Conservation (phyloP, 805 yeast species). For the Saturnispora galanensis region DNA sequence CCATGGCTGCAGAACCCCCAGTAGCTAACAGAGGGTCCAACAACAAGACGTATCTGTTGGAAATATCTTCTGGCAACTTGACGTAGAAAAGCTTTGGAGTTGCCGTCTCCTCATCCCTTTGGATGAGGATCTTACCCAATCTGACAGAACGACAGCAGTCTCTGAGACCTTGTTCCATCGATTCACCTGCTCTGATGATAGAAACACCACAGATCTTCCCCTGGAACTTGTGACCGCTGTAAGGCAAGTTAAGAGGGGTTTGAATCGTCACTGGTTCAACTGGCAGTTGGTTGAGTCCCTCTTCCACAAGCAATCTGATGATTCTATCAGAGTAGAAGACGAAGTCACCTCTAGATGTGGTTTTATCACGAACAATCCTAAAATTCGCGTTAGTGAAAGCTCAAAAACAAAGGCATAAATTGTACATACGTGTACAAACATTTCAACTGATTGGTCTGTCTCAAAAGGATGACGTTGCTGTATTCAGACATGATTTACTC, state of each 20-base stretch:
- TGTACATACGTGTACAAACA: slow-evolving; percentile 62
- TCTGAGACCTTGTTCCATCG: slow-evolving; percentile 97
- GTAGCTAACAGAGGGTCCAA: slow-evolving; percentile 98
- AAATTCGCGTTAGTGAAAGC: background rate
- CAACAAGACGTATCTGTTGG: slow-evolving; percentile 78
- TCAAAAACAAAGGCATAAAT: background rate
- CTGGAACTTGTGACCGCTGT: slow-evolving; percentile 67
- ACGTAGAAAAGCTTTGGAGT: slow-evolving; percentile 85
- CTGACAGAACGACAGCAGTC: slow-evolving; percentile 96
- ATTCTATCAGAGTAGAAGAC: slow-evolving; percentile 93
- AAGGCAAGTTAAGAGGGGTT: slow-evolving; percentile 68
- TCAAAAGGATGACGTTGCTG: slow-evolving; percentile 56
- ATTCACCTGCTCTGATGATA: slow-evolving; percentile 96
- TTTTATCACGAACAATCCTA: slow-evolving; percentile 70
- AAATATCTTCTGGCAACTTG: slow-evolving; percentile 87
- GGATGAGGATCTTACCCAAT: slow-evolving; percentile 92
- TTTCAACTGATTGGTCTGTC: slow-evolving; percentile 81
- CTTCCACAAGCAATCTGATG: slow-evolving; percentile 88
- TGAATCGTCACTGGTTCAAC: slow-evolving; percentile 57
- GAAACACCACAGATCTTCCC: slow-evolving; percentile 98
- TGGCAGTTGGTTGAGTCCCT: slow-evolving; percentile 89
- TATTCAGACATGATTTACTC: slow-evolving; percentile 13
- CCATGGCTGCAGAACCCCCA: slow-evolving; percentile 97
- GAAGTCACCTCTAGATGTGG: slow-evolving; percentile 81
- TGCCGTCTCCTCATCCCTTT: slow-evolving; percentile 97